phyloP scores from a whole-genome alignment of 2,329 filamentous ascomycete genomes.

The Pseudocercospora macadamiae region DNA sequence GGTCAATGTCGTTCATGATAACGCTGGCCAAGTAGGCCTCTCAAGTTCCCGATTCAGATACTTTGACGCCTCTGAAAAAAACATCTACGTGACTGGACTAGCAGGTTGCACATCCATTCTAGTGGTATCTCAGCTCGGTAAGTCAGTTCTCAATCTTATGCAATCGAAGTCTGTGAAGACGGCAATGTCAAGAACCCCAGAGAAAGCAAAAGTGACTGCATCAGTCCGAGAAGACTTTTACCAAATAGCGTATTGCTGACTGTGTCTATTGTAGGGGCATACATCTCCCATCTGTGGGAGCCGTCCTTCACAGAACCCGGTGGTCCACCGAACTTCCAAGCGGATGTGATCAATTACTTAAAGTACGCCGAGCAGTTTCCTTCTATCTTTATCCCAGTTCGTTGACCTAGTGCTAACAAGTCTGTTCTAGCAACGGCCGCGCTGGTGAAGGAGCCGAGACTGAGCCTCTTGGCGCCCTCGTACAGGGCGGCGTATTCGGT shows the following conservation, averaged over 20 bases:
- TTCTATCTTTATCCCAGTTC: not conserved
- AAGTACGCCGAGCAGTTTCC: not conserved
- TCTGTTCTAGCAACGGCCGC: not conserved
- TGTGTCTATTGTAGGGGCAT: not conserved
- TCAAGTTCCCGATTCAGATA: not conserved
- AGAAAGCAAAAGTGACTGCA: not conserved
- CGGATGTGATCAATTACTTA: not conserved
- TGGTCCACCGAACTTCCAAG: not conserved
- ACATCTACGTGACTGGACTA: not conserved
- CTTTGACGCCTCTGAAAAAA: not conserved
- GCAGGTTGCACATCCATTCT: conserved; percentile 1
- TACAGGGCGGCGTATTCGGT: not conserved
- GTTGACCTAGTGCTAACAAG: not conserved
- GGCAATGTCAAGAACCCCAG: not conserved
- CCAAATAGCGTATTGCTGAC: not conserved
- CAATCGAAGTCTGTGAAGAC: not conserved
- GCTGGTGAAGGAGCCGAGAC: not conserved
- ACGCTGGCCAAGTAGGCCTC: not conserved
- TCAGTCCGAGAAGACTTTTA: not conserved
- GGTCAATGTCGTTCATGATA: not conserved
- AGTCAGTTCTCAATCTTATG: not conserved
- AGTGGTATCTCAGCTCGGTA: not conserved
- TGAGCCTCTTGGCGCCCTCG: not conserved
- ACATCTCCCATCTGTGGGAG: conserved; percentile 1
- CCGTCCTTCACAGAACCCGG: not conserved